Conservation (phyloP, 306 rosid genomes). For the Trifolium subterraneum region DNA sequence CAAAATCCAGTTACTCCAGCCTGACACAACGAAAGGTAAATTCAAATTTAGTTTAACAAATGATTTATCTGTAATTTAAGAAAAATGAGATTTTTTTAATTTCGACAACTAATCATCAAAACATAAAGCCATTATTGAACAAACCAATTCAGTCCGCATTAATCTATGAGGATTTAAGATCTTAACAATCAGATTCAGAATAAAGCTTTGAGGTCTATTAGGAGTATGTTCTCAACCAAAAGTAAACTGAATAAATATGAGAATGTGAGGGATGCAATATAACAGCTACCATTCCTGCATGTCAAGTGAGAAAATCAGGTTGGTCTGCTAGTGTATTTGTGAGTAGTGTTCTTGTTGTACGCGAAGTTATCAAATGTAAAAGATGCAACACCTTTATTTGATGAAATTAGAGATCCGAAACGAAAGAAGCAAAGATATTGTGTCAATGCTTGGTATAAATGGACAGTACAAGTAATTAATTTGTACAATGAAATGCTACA, state of each 20-base stretch:
- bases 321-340: slow-evolving; percentile 67
- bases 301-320: slow-evolving; percentile 58
- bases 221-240: too few species aligned
- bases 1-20: slow-evolving; percentile 97
- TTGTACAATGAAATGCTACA: slow-evolving; percentile 52
- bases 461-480: too few species aligned
- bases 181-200: slow-evolving; percentile 13
- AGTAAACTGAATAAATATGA: background rate
- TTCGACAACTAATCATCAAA: too few species aligned
- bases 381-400: slow-evolving; percentile 63
- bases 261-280: background rate
- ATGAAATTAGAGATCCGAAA: slow-evolving; percentile 59
- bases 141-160: background rate
- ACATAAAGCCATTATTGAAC: background rate
- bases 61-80: background rate
- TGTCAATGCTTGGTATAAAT: too few species aligned
- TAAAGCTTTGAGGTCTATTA: too few species aligned
- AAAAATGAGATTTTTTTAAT: slow-evolving; percentile 5
- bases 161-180: slow-evolving; percentile 5
- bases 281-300: slow-evolving; percentile 38
- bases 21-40: slow-evolving; percentile 49
- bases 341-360: slow-evolving; percentile 63
- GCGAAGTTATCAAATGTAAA: slow-evolving; percentile 46
- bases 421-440: background rate
- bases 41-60: slow-evolving; percentile 25